Conservation (phyloP, 2,329 filamentous ascomycete genomes). For the Penicillium janthinellum region DNA sequence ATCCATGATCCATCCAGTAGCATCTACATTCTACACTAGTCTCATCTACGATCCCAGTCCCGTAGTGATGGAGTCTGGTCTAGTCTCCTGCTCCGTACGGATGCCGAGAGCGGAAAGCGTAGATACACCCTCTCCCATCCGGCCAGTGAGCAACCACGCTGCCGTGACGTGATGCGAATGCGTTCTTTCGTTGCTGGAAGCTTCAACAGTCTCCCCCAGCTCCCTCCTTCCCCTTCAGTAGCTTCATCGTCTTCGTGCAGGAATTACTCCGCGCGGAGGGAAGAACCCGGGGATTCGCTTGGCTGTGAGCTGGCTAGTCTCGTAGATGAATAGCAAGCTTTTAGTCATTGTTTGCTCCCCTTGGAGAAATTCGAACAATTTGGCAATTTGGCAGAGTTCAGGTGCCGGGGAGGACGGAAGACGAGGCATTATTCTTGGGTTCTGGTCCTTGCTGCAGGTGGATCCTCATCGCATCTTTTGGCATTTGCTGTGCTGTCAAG, state of each 20-base stretch:
- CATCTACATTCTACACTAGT: not conserved
- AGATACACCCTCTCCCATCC: not conserved
- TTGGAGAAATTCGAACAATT: not conserved
- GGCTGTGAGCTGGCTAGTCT: not conserved
- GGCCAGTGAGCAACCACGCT: not conserved
- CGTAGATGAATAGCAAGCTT: not conserved
- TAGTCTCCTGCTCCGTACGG: not conserved
- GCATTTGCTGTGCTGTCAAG: not conserved
- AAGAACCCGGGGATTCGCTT: not conserved
- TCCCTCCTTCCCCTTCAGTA: not conserved
- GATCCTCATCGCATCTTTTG: not conserved
- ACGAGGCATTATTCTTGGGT: not conserved
- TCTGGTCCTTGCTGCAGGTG: not conserved
- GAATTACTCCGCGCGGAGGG: not conserved
- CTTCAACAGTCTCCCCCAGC: not conserved
- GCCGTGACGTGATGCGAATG: not conserved
- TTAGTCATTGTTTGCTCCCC: not conserved
- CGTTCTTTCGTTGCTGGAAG: not conserved
- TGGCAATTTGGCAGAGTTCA: not conserved
- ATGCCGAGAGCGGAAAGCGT: not conserved
- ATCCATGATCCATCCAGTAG: too few relatives aligned
- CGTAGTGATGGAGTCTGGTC: not conserved
- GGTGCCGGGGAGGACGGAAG: not conserved
- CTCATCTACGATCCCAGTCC: not conserved
- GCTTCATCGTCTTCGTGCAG: not conserved